Evolutionary conservation across 306 rosid genomes (phyloP), one percentile per base, ranked within the genome.

Genomic region (Albizia julibrissin): DNA sequence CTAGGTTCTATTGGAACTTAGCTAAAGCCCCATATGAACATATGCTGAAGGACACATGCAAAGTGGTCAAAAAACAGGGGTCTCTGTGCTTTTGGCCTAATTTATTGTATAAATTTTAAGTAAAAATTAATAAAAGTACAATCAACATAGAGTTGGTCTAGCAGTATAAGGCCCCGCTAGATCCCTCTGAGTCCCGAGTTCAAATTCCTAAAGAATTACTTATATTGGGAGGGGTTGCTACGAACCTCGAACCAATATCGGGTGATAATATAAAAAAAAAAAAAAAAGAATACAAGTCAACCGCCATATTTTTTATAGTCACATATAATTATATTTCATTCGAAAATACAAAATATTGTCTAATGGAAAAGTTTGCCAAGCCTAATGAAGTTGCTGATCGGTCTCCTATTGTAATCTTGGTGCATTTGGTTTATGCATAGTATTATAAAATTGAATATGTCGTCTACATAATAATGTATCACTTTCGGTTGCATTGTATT

Each of bases 401-500:
- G 39, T 81, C 72, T 62, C 42, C 54, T 26, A 18, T 61, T 39
- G 66, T 62, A 56, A 69, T 58, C 43, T 82, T 64, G 44, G 24
- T 26, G 65, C 5, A 16, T 68, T 76, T 42, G 39, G 21, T 56
- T 15, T 3, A 68, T 26, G 54, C 19, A 34, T 71, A 44, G 22
- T 7, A 43, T 7, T 22, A 15, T 44, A 11, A 10, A 24, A 22
- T 26, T 71, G 24, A 24, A 24, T 78, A 39, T 40, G 54, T 75
- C 68, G 14, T 50, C 70, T 52, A 50, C 54, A 64, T 46, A 50
- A 80, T n/a, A 37, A 72, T 37, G 80, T 66, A 37, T 42, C 67
- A 59, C 31, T 77, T 74, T 61, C 75, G 40, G 68, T 72, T 73
- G 16, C 76, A 81, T 78, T 77, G 61, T 68, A 80, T 70, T 56